These are phyloP conservation scores for Carex cristatella DNA, from an alignment of 176 grass and related monocot species.

Conservation along the genomic window DNA sequence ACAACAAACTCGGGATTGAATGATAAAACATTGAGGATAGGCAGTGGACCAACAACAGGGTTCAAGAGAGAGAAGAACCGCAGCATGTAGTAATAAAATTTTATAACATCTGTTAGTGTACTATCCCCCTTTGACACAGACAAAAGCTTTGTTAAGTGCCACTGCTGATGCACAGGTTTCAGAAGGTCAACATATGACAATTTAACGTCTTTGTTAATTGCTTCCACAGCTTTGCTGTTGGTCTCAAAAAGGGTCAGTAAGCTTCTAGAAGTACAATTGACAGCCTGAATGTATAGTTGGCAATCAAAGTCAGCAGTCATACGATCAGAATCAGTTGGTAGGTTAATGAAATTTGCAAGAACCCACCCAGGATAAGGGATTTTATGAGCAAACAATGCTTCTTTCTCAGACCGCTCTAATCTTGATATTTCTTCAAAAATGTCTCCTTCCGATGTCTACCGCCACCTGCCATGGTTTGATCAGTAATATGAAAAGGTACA, in stretches of 20 bases:
- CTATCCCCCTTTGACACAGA: conserved; percentile 39
- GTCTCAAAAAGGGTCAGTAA: conserved; percentile 58
- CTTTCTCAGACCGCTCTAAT: conserved; percentile 51
- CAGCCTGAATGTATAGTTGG: conserved; percentile 53
- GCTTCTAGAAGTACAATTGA: conserved; percentile 68
- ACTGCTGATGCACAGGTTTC: conserved; percentile 88
- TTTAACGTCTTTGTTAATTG: conserved; percentile 21
- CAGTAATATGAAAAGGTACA: conserved; percentile 31
- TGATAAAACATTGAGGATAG: conserved; percentile 91
- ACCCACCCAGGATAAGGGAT: conserved; percentile 81
- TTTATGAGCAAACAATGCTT: conserved; percentile 13
- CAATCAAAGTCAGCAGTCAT: conserved; percentile 66
- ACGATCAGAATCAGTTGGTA: conserved; percentile 51
- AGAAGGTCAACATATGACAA: conserved; percentile 70
- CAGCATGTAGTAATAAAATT: conserved; percentile 85
- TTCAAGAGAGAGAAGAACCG: conserved; percentile 69
- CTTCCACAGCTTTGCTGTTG: conserved; percentile 34
- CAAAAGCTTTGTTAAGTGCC: conserved; percentile 91
- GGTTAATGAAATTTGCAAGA: conserved; percentile 78
- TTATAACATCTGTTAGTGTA: conserved; percentile 51
- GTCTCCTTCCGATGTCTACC: conserved; percentile 66
- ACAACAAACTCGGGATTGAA: conserved; percentile 91
- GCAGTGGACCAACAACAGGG: conserved; percentile 46
- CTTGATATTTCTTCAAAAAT: conserved; percentile 79
- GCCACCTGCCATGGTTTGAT: conserved; percentile 96